phyloP scores from a whole-genome alignment of 768 basidiomycete species.

The Auricularia sp. region DNA sequence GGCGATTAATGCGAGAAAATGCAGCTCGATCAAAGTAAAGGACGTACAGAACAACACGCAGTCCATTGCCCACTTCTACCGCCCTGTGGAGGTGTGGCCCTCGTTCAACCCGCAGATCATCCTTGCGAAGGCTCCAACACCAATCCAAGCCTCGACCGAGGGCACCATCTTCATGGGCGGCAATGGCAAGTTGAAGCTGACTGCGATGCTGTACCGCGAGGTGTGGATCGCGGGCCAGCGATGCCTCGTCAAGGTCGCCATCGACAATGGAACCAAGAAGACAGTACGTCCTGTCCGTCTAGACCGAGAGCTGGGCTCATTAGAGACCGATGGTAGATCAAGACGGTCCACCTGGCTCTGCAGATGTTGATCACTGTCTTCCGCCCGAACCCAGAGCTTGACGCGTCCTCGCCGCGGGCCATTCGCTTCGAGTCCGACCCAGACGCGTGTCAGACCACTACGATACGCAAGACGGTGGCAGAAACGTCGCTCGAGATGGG shows the following conservation, averaged over 20 bases:
- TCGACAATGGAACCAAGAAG: slow-evolving; percentile 60
- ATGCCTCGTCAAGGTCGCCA: slow-evolving; percentile 53
- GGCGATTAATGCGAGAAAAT: slow-evolving; percentile 1
- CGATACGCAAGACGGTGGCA: slow-evolving; percentile 52
- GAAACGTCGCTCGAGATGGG: slow-evolving; percentile 58
- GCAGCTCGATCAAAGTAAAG: slow-evolving; percentile 66
- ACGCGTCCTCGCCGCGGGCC: slow-evolving; percentile 16
- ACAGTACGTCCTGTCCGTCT: slow-evolving; percentile 18
- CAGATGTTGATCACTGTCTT: slow-evolving; percentile 58
- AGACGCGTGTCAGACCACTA: slow-evolving; percentile 54
- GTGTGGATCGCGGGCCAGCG: slow-evolving; percentile 78
- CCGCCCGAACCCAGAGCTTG: slow-evolving; percentile 38
- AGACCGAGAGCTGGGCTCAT: too few species aligned
- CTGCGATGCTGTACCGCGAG: slow-evolving; percentile 56
- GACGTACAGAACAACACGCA: slow-evolving; percentile 45
- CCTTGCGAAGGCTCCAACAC: slow-evolving; percentile 49
- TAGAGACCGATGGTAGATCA: slow-evolving; percentile 25
- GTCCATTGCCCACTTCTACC: slow-evolving; percentile 85
- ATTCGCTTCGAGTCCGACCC: slow-evolving; percentile 27
- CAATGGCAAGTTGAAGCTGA: slow-evolving; percentile 51
- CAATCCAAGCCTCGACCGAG: slow-evolving; percentile 46
- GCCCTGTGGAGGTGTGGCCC: slow-evolving; percentile 72
- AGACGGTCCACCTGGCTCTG: slow-evolving; percentile 50
- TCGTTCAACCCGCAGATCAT: slow-evolving; percentile 50
- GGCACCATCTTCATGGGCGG: slow-evolving; percentile 54